These are phyloP conservation scores for Linum trigynum DNA, from an alignment of 345 rosid species.

Conservation along the genomic window DNA sequence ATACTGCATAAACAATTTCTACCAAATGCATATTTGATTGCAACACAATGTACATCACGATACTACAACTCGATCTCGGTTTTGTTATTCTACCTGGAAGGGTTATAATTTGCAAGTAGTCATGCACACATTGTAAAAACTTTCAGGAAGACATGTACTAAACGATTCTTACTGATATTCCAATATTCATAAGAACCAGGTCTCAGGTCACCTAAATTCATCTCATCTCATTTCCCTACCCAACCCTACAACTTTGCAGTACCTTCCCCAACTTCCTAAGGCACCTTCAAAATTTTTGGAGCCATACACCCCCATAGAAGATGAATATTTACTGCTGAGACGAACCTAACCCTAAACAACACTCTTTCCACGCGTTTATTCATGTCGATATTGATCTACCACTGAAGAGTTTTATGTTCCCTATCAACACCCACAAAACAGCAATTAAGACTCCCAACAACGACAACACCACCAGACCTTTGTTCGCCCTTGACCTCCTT, in stretches of 20 bases:
- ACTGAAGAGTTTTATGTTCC: conserved; percentile 6
- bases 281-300: neutral
- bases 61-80: too few relatives aligned
- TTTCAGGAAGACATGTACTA: too few relatives aligned
- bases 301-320: neutral
- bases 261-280: neutral
- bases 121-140: too few relatives aligned
- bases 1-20: too few relatives aligned
- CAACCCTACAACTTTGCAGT: neutral
- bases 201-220: neutral
- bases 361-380: neutral
- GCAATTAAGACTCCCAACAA: conserved; percentile 58
- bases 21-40: too few relatives aligned
- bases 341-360: neutral
- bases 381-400: neutral
- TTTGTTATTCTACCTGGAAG: too few relatives aligned
- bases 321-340: neutral
- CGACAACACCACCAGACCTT: conserved; percentile 39
- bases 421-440: conserved; percentile 50
- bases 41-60: too few relatives aligned
- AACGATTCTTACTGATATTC: neutral
- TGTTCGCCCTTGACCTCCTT: conserved; percentile 25
- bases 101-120: too few relatives aligned
- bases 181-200: neutral
- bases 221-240: neutral